Evolutionary conservation across 2,329 filamentous ascomycete species (phyloP), one percentile per base, ranked within the genome.

Genomic region (Westerdykella aurantiaca): DNA sequence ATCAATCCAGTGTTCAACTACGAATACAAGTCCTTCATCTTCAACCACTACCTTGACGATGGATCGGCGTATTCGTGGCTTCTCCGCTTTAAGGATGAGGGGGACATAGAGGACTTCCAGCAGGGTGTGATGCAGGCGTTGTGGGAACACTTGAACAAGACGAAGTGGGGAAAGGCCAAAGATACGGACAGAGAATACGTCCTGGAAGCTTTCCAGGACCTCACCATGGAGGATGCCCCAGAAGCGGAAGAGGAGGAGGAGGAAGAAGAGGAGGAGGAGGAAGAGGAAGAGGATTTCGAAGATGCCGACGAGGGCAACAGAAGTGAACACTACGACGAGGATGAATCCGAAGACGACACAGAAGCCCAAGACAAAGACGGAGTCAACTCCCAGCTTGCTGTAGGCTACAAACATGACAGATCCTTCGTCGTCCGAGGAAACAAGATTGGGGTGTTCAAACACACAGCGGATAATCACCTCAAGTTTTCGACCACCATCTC

Each of bases 1-100:
- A 88, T 97, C 68, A 97, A 97, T 58, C 93, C 93, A 0, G 90
- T 98, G 16, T 98, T 97, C 75, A 97, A 97, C 70, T 97, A 96
- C 54, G 93, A 98, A 67, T 97, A 91, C 58, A 76, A 95, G n/a
- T 97, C 91, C 0, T 97, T 97, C 66, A 96, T 98, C 60, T 98
- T 98, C 78, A 98, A 98, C 61, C 89, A 96, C 64, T 97, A 95
- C 65, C 80, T 85, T 12, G 78, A 83, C 31, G 88, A 96, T 67
- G 88, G 90, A 2, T 86, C 86, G 1, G 91, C 93, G 4, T 94
- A 90, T 66, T 98, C 93, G 1, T 98, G 93, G 91, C 78, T 98
- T 12, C 73, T 98, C 31, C 83, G 90, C 12, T 98, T 98, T 73
- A 88, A 85, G 58, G 86, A 95, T 53, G 85, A 89, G 55, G 73